These are phyloP conservation scores for Aspergillus asperescens DNA, from an alignment of 495 filamentous ascomycete genomes.

Conservation along the genomic window DNA sequence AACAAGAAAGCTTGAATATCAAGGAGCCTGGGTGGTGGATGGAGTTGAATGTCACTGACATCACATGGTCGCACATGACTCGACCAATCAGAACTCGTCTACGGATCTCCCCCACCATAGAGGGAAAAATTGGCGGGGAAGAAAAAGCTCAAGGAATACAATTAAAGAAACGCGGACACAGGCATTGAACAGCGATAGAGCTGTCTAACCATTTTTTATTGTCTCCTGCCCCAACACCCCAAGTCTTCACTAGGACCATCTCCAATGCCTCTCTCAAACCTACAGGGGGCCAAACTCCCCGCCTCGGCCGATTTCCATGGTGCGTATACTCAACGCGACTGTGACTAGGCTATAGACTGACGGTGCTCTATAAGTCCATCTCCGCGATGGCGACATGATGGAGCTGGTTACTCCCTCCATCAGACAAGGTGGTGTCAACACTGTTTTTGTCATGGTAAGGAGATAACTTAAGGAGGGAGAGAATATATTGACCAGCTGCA, in stretches of 20 bases:
- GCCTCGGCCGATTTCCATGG: constrained; percentile 67
- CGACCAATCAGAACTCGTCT: constrained; percentile 17
- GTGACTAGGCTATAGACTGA: neutral
- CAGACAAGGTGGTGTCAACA: constrained; percentile 66
- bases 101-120: constrained; percentile 5
- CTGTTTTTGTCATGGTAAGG: constrained; percentile 74
- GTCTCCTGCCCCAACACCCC: neutral
- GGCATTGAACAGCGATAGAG: neutral
- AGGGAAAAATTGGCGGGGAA: constrained; percentile 26
- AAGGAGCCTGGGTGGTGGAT: no score
- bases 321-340: constrained; percentile 31
- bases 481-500: neutral
- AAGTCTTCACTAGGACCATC: constrained; percentile 8
- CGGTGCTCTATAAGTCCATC: constrained; percentile 44
- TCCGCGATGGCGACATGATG: constrained; percentile 78
- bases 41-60: constrained; percentile 15
- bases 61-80: constrained; percentile 9
- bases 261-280: constrained; percentile 38
- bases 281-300: constrained; percentile 53
- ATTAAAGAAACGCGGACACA: neutral
- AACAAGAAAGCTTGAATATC: no score
- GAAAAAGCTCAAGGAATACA: neutral
- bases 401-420: constrained; percentile 75
- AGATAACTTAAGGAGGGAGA: neutral
- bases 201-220: neutral